A percentile compares a stretch with the other conserved stretches of the same genome.
Evolutionary conservation across 495 filamentous ascomycete species (phyloP).

Genomic region (Pyronema domesticum): DNA sequence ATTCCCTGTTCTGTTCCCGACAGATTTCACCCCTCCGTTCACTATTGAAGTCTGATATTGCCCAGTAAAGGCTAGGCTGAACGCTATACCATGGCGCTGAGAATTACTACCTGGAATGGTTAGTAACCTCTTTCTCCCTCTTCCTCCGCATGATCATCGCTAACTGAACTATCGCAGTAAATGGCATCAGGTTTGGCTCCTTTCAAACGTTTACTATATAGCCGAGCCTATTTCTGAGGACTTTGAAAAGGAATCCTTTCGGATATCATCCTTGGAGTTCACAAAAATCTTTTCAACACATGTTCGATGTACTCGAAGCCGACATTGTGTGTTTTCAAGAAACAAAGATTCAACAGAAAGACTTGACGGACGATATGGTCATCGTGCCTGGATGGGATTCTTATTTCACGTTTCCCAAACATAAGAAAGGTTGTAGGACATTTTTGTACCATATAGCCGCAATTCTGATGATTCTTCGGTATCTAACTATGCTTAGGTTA

Average conservation of each 20-base stretch:
- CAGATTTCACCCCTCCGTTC: no score
- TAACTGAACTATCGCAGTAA: constrained; percentile 38
- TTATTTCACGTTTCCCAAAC: constrained; percentile 76
- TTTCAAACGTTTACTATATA: background rate
- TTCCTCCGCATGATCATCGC: background rate
- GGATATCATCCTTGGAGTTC: constrained; percentile 88
- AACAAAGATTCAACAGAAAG: constrained; percentile 89
- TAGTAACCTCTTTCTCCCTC: constrained; percentile 13
- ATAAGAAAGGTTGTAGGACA: constrained; percentile 60
- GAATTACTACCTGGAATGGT: constrained; percentile 89
- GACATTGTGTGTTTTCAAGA: constrained; percentile 94
- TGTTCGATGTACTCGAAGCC: constrained; percentile 87
- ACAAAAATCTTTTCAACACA: constrained; percentile 61
- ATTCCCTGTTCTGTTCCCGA: no score
- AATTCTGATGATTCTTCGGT: background rate
- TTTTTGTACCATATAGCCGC: background rate
- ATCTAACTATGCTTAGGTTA: constrained; percentile 43
- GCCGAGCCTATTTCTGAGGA: background rate
- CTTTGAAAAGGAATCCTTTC: constrained; percentile 60
- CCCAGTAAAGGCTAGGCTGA: no score
- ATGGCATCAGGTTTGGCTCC: constrained; percentile 59
- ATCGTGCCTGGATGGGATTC: constrained; percentile 91
- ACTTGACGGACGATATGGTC: constrained; percentile 90
- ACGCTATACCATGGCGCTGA: constrained; percentile 41
- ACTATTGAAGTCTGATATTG: no score